Evolutionary conservation across 2,329 filamentous ascomycete genomes (phyloP).

Genomic region (Aspergillus sp.): DNA sequence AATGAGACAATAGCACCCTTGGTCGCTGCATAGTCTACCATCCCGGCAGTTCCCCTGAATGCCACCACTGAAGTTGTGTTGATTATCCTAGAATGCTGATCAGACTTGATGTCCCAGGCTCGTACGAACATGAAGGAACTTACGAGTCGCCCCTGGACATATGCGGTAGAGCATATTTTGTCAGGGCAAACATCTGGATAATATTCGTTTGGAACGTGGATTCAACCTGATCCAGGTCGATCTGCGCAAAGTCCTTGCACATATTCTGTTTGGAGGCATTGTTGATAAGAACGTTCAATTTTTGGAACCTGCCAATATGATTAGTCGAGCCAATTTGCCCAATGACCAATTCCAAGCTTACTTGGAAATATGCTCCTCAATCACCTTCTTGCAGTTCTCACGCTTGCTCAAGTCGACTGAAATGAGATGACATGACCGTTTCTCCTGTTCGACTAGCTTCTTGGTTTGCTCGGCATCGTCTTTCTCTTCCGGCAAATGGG

Average conservation of each 20-base stretch:
- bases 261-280: conserved; percentile 59
- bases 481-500: conserved; percentile 56
- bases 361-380: conserved; percentile 54
- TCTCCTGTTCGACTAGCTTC: conserved; percentile 51
- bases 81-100: conserved; percentile 48
- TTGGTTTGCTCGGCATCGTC: conserved; percentile 56
- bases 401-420: conserved; percentile 50
- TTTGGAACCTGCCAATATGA: conserved; percentile 12
- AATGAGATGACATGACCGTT: conserved; percentile 48
- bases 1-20: conserved; percentile 60
- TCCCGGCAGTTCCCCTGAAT: conserved; percentile 50
- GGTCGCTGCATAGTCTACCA: conserved; percentile 57
- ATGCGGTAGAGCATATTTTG: conserved; percentile 55
- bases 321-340: conserved; percentile 27
- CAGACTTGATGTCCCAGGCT: not conserved
- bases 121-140: conserved; percentile 14
- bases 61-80: conserved; percentile 56
- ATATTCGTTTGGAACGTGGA: conserved; percentile 58
- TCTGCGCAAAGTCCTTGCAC: conserved; percentile 52
- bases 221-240: conserved; percentile 54
- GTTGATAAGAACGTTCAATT: conserved; percentile 55
- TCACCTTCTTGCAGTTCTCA: conserved; percentile 49
- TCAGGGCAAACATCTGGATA: conserved; percentile 58
- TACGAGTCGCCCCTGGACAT: conserved; percentile 52
- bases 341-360: conserved; percentile 20